Base-by-base conservation (phyloP, 2,329 filamentous ascomycete genomes). In the Pyrenophora teres region DNA sequence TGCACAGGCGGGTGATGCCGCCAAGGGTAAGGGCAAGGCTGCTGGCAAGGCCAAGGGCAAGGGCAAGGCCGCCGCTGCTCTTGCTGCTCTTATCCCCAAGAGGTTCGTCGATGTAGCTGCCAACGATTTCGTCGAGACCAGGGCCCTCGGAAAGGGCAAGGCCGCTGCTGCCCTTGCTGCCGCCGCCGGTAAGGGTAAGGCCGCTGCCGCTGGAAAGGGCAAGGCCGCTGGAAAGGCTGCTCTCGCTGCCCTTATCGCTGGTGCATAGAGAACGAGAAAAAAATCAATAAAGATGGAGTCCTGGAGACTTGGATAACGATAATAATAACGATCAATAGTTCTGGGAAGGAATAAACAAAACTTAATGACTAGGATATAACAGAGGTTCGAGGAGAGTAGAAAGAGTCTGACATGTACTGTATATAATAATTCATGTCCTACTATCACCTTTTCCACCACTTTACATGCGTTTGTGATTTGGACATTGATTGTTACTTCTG, bases 1-100 rank as follows among this genome's bases (percentile, higher is more conserved):
- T 25, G 54, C 41, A 23, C 31, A 50, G 19, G 50, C 50, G 1
- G 50, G 54, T 15, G 54, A 56, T 41, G 54, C 54, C 12, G 50
- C 48, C 31, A 35, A 38, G 23, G 21, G 36, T 2, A 50, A 50
- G 19, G 27, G 46, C 13, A 38, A 44, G 21, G 45, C n/a, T 6
- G 42, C 30, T 27, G 40, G 12, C 15, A 15, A 15, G 15, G 50
- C 48, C 31, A 35, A 38, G 23, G 21, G 30, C 4, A 50, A 50
- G 19, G 27, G 46, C 13, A 38, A 44, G 21, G 45, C n/a, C 4
- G 42, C 30, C 25, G 40, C 6, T 49, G 46, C 39, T 44, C 38
- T 49, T 10, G 46, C 46, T 21, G 39, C 32, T 15, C n/a, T 49
- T 21, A 32, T 44, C 21, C 15, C 15, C 15, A 15, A 15, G 15